Evolutionary conservation across 768 basidiomycete species (phyloP), one percentile per base, ranked within the genome.

Genomic region (Wakefieldia striispora): DNA sequence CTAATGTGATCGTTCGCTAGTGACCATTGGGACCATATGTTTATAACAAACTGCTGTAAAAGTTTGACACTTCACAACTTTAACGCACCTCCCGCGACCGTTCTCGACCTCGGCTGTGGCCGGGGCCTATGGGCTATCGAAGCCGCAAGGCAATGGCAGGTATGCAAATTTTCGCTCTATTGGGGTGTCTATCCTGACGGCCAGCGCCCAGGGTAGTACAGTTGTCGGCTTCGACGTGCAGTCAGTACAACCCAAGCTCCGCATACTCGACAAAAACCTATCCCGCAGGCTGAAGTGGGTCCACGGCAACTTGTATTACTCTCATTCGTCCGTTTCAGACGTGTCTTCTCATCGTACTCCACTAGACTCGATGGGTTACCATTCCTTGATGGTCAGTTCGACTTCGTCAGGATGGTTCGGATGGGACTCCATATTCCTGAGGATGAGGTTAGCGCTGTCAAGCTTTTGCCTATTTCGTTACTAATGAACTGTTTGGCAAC

Each of bases 101-200:
- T 87, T 0, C 77, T 91, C 11, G 86, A 88, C 58, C 66, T 91
- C 9, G 88, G 86, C 0, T 88, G 85, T 59, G 86, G 88, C 6
- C 76, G 72, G 39, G 88, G 88, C 1, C 75, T 76, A 43, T 91
- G 88, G 88, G 77, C 76, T 3, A 72, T 90, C 24, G 80, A 85
- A 51, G 85, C 85, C 5, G 86, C 82, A 3, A 80, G 74, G 56
- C 67, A 71, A 40, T 90, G 87, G 86, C 73, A 72, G 62, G 88
- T 84, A 51, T 37, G 78, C 65, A 33, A 31, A 12, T 40, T 48
- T 24, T 40, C 43, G 10, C 29, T 11, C 38, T 19, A 2, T 37
- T 17, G 17, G 3, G 27, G 17, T 38, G 23, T 27, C 40, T 8
- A 17, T 33, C 14, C 47, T 51, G 26, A 53, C 38, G 47, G 42